Base-by-base conservation (phyloP, 2,329 filamentous ascomycete species). In the Fragosphaeria purpurea region DNA sequence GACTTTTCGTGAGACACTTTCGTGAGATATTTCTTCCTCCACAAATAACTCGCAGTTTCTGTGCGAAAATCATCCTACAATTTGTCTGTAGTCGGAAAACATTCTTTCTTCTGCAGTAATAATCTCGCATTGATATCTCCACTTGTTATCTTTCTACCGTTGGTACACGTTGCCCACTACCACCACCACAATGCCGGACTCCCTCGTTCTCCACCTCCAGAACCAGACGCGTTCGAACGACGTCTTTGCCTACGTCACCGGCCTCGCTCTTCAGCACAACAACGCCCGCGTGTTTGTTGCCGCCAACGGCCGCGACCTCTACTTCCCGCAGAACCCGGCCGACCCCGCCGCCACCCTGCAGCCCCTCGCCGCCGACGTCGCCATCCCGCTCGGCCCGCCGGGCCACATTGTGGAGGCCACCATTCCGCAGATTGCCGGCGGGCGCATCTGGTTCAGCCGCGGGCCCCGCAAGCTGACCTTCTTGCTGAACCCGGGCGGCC, bases 221-320 rank as follows among this genome's bases (percentile, higher is more conserved):
- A 84, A 84, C 61, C 69, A 71, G 52, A 77, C 76, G 13, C 65
- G 61, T 44, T 80, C 74, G 4, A 66, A 64, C 51, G 72, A 69
- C 30, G 74, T 82, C 7, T 83, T 74, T 56, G 80, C 80, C 40
- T 84, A 83, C 63, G 78, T 87, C 60, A 86, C 79, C 4, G 82
- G 82, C 9, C 70, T 73, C 31, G 77, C 79, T 2, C 65, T 83
- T 35, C 72, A 79, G 44, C 58, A 65, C 48, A 58, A 59, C 50
- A 59, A 61, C 32, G 57, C 61, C 46, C 66, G 67, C n/a, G 65
- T 66, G 46, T 59, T 71, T 33, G 57, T 71, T 53, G 63, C 63
- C 48, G 58, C 65, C 55, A 73, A 78, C 46, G 73, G 74, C 59
- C 73, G 73, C 55, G 67, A 68, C 2, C 66, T 80, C 10, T 77